Base-by-base conservation (phyloP, 306 rosid genomes). In the Phaseolus lunatus region DNA sequence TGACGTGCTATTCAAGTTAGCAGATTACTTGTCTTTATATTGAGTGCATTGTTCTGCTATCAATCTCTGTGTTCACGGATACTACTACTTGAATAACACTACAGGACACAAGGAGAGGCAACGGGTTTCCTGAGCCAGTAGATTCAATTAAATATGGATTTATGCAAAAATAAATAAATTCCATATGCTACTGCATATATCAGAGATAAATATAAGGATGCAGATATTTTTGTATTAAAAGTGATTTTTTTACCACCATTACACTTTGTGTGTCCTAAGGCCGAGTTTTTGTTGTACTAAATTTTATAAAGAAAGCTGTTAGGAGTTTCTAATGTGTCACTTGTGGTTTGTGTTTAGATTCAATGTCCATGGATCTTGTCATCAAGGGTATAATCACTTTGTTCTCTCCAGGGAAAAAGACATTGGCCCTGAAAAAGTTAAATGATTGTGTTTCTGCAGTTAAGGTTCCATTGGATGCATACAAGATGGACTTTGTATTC, bases 401-500 rank as follows among this genome's bases (percentile, higher is more conserved):
- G 76, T 47, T 80, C 43, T 56, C 73, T 70, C 49, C 16, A 68
- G 70, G 58, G n/a, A 58, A 64, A 76, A 63, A 47, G 70, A 13
- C 67, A 56, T 23, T 70, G 67, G 56, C 54, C 56, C 48, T 54
- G 81, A 88, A 54, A 20, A 76, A 70, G 76, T 53, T 75, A 26
- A 59, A 62, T 66, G 39, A 41, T 61, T 87, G 59, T 84, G 78
- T 82, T 77, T 87, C 80, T 80, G 84, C 92, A 96, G 99, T 92
- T 63, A 88, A 82, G 87, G 94, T 96, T 85, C 99, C 99, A 27
- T 44, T 84, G 83, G 99, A 96, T 63, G 92, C 99, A 68, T 96
- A 89, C 61, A 57, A 87, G 96, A 92, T 96, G 96, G 97, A 96
- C 85, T 96, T 96, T 43, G 98, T 96, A 79, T 96, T 96, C 86